Percentiles rank a stretch among this genome's conserved stretches.
phyloP scores from a whole-genome alignment of 768 basidiomycete species.

The Boletus speciosus region DNA sequence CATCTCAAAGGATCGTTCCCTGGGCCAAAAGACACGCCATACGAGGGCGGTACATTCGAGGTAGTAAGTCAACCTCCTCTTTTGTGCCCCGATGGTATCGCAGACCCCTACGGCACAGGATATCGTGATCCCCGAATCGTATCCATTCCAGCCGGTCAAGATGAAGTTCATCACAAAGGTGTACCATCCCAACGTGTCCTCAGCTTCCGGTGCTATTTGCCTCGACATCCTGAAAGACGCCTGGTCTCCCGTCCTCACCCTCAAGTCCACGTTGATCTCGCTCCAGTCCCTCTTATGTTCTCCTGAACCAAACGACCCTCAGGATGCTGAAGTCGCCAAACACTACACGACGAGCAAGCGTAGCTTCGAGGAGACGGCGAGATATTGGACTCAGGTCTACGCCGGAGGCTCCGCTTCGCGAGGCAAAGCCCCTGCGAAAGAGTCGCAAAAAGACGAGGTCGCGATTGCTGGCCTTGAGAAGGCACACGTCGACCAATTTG shows the following conservation, averaged over 20 bases:
- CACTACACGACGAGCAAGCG: constrained; percentile 87
- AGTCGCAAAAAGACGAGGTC: constrained; percentile 42
- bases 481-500: constrained; percentile 82
- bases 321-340: constrained; percentile 97
- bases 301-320: constrained; percentile 94
- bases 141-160: constrained; percentile 92
- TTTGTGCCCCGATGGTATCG: not conserved
- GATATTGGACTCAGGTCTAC: constrained; percentile 92
- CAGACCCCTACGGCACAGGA: constrained; percentile 48
- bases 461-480: constrained; percentile 78
- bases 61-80: constrained; percentile 56
- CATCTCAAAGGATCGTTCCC: constrained; percentile 90
- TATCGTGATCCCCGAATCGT: constrained; percentile 88
- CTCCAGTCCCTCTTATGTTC: constrained; percentile 90
- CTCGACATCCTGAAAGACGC: constrained; percentile 83
- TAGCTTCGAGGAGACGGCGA: constrained; percentile 89
- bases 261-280: constrained; percentile 94
- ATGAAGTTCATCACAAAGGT: constrained; percentile 99
- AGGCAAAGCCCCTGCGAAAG: constrained; percentile 33
- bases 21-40: constrained; percentile 91
- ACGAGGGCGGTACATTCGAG: constrained; percentile 87
- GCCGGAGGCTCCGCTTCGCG: constrained; percentile 66
- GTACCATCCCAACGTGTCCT: constrained; percentile 94
- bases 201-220: constrained; percentile 92
- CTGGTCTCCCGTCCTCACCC: constrained; percentile 93